Percentiles rank a stretch among this genome's conserved stretches.
These are phyloP conservation scores for Podospora australis DNA, from an alignment of 495 filamentous ascomycete genomes.

Conservation along the genomic window DNA sequence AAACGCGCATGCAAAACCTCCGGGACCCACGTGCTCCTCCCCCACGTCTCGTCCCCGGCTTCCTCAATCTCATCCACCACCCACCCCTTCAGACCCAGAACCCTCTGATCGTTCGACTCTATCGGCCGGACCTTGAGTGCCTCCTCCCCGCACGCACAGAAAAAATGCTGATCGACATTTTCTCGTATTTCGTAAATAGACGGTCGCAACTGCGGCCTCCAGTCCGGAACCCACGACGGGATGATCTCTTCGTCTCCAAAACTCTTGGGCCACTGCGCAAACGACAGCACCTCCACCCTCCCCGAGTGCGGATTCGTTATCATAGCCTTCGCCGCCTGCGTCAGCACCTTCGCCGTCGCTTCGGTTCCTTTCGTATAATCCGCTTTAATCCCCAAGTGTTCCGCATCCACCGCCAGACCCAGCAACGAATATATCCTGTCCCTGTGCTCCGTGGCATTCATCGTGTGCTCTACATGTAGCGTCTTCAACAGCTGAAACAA, in stretches of 20 bases:
- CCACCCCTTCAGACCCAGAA: conserved; percentile 1
- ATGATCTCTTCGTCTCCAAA: not conserved
- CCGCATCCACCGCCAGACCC: conserved; percentile 10
- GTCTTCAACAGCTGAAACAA: conserved; percentile 4
- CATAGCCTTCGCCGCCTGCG: conserved; percentile 8
- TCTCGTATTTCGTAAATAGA: not conserved
- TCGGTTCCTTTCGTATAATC: conserved; percentile 2
- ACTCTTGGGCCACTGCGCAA: conserved; percentile 7
- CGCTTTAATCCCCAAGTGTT: conserved; percentile 5
- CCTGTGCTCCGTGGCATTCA: not conserved
- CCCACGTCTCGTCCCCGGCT: not conserved
- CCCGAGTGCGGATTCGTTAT: not conserved
- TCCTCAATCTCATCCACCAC: conserved; percentile 6
- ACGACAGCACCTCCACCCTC: not conserved
- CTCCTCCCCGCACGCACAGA: conserved; percentile 2
- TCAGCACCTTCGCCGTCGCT: not conserved
- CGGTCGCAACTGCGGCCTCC: not conserved
- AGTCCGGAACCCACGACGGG: conserved; percentile 17
- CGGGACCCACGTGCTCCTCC: not conserved
- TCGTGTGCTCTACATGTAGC: conserved; percentile 1
- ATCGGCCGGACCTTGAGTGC: not conserved
- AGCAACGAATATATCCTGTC: conserved; percentile 13
- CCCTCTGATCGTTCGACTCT: not conserved
- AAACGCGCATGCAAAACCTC: not conserved
- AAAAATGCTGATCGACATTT: not conserved